phyloP scores from a whole-genome alignment of 202 grass and related monocot species.

The Cymbopogon flexuosus region DNA sequence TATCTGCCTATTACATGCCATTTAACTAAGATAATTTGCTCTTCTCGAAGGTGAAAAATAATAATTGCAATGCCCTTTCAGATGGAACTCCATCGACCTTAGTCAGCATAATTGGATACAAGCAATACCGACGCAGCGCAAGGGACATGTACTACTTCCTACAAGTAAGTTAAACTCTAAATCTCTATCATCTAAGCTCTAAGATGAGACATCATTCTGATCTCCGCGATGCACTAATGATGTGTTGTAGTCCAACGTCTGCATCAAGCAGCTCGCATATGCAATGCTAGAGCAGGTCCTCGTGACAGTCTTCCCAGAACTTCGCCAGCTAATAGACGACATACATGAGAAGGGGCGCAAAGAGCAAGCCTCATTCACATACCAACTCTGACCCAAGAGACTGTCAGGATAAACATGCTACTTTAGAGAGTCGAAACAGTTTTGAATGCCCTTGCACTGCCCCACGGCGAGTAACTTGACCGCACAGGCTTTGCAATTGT shows the following conservation, averaged over 20 bases:
- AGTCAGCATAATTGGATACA: constrained; percentile 87
- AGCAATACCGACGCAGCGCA: constrained; percentile 66
- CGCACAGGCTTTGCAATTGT: background rate
- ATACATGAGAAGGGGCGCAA: constrained; percentile 69
- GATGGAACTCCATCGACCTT: constrained; percentile 83
- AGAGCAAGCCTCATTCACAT: constrained; percentile 38
- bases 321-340: constrained; percentile 58
- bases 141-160: constrained; percentile 95
- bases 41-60: background rate
- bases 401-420: background rate
- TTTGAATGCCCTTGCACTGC: background rate
- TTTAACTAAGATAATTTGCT: constrained; percentile 14
- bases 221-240: constrained; percentile 4
- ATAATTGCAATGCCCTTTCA: constrained; percentile 37
- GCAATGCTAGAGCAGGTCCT: constrained; percentile 69
- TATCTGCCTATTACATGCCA: background rate
- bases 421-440: background rate
- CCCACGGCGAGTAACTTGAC: background rate
- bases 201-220: constrained; percentile 6
- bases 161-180: constrained; percentile 57
- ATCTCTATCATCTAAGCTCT: background rate
- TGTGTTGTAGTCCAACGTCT: constrained; percentile 78
- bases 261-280: constrained; percentile 83
- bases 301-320: constrained; percentile 75
- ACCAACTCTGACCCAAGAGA: constrained; percentile 41